Evolutionary conservation across 257 asterid species (phyloP), one percentile per base, ranked within the genome.

Genomic region (Nicotiana attenuata): DNA sequence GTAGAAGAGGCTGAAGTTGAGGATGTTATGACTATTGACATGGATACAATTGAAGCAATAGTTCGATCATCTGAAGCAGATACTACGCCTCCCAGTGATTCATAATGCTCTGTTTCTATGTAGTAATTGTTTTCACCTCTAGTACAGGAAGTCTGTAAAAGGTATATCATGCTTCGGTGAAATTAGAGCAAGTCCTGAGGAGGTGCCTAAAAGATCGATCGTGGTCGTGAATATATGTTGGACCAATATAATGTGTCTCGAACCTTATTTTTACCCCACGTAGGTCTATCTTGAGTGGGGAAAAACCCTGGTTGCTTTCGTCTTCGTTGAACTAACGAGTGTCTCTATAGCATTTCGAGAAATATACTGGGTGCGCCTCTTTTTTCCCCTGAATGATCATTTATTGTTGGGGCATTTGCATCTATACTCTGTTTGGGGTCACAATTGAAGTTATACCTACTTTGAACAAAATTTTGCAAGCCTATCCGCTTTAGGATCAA

Each of bases 11-110:
- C 91, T 3, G 94, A 86, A 81, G 90, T 57, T 38, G 89, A 86
- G 29, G 96, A 90, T 78, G 90, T 86, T 73, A 91, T 86, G 88
- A 85, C 93, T 10, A 86, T 91, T 33, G 93, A 91, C 88, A 88
- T 92, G 90, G 96, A 92, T 82, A 90, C 92, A n/a, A 78, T 84
- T 16, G 96, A 93, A 80, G 93, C 89, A 77, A 83, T 84, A 14
- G 90, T 88, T 66, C 80, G 87, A 85, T 83, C 94, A 80, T 85
- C 98, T 16, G 96, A 91, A 81, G 85, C 89, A 67, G 87, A 82
- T 86, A 85, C 94, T n/a, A 61, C 90, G 69, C 92, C 92, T 10
- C 35, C 83, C n/a, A 83, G 82, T 26, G 88, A 86, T 77, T 85
- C 91, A 33, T 85, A 90, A 83, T 65, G 78, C 60, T 15, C 22